These are phyloP conservation scores for Aureobasidium vineae DNA, from an alignment of 2,329 filamentous ascomycete species.

Conservation along the genomic window DNA sequence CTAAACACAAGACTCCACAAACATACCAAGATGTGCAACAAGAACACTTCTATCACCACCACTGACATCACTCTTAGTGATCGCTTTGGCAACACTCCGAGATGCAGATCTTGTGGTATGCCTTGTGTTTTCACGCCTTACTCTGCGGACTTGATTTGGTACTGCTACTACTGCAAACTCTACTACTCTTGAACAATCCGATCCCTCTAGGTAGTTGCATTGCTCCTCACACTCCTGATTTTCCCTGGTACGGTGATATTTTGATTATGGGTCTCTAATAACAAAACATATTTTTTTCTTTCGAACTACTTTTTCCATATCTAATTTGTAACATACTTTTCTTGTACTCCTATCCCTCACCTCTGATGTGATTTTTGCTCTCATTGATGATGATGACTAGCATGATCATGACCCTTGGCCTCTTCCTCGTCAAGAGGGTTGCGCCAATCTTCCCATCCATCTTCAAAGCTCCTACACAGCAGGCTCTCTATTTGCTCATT, in stretches of 20 bases:
- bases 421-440: conserved; percentile 30
- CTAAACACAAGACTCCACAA: too few relatives aligned
- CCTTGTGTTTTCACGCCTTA: background rate
- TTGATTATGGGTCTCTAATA: background rate
- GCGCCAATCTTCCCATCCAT: conserved; percentile 36
- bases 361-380: background rate
- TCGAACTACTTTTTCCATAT: background rate
- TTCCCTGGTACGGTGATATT: background rate
- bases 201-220: background rate
- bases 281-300: background rate
- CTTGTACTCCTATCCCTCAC: background rate
- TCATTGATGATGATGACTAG: conserved; percentile 26
- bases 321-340: background rate
- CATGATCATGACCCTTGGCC: conserved; percentile 30
- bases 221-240: background rate
- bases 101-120: background rate
- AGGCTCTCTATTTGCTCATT: conserved; percentile 15
- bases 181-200: background rate
- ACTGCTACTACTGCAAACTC: background rate
- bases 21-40: background rate
- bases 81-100: background rate
- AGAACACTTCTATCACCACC: background rate
- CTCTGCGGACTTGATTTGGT: background rate
- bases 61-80: background rate
- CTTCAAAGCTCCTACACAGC: conserved; percentile 46